Evolutionary conservation across 805 yeast genomes (phyloP).

Genomic region (Saccharomycopsis sp.): DNA sequence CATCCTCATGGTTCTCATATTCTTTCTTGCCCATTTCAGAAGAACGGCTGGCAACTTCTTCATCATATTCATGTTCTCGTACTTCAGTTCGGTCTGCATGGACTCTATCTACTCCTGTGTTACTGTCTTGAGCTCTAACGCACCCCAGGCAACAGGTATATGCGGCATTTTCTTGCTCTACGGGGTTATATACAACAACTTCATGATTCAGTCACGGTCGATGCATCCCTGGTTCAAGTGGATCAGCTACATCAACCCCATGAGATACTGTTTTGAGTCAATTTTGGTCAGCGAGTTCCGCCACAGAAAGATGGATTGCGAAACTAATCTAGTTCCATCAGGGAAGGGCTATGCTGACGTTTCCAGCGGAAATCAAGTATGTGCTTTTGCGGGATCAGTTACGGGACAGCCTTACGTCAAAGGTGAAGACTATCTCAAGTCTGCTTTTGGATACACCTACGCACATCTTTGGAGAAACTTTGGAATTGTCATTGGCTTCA

Average conservation of each 20-base stretch:
- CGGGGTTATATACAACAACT: constrained; percentile 52
- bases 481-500: constrained; percentile 53
- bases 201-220: constrained; percentile 23
- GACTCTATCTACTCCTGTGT: constrained; percentile 45
- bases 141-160: constrained; percentile 49
- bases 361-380: constrained; percentile 36
- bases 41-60: constrained; percentile 50
- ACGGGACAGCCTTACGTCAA: constrained; percentile 46
- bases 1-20: constrained; percentile 27
- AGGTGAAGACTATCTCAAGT: constrained; percentile 51
- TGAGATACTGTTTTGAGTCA: constrained; percentile 52
- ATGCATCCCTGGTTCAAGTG: constrained; percentile 49
- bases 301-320: constrained; percentile 47
- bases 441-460: constrained; percentile 43
- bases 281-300: constrained; percentile 60
- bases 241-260: constrained; percentile 52
- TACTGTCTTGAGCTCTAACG: constrained; percentile 44
- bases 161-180: constrained; percentile 49
- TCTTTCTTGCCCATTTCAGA: constrained; percentile 47
- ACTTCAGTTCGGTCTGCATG: constrained; percentile 44
- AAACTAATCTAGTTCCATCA: constrained; percentile 44
- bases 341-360: constrained; percentile 45
- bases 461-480: constrained; percentile 73
- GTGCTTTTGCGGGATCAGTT: constrained; percentile 53
- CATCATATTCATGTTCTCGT: constrained; percentile 39